Evolutionary conservation across 805 yeast species (phyloP), one percentile per base, ranked within the genome.

Genomic region (Wickerhamiella siamensis): DNA sequence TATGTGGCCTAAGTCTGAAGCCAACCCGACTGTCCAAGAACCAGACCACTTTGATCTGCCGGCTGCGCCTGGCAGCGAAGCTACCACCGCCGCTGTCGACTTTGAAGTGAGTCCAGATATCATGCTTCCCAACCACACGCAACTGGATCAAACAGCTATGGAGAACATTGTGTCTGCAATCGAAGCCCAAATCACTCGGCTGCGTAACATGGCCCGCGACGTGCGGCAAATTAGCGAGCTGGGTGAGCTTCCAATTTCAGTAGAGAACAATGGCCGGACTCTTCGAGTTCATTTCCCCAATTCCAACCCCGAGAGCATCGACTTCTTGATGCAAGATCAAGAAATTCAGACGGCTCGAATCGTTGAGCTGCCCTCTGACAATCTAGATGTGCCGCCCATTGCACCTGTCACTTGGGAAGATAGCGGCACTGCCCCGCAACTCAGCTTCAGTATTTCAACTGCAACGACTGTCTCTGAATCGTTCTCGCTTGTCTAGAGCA

Each of bases 251-350:
- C 84, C 82, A 6, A 63, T 79, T 42, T 65, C 74, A 37, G 59
- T 71, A 41, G 65, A 65, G 36, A 39, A 43, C 20, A 52, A 60
- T 31, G 55, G 61, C 10, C 61, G 65, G 24, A 58, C 58, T 41
- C 53, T 61, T 24, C 51, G 78, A 48, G 72, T 78, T 12, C 78
- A 72, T 55, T 82, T 83, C 61, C 84, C 88, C 27, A 81, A 79
- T 55, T 69, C 79, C 45, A 83, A 79, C 45, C 59, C 67, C 5
- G 62, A 57, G 4, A 74, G 74, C 49, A 71, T 81, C 50, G 79
- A 77, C 50, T 46, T 48, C 17, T 58, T 81, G 45, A 59, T 80
- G 45, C 54, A 65, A 32, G 91, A 80, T 35, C 65, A 72, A 45
- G 79, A 73, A 19, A 72, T 81, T 5, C 56, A 70, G 2, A 65